Evolutionary conservation across 1,139 yeast species (phyloP), one percentile per base, ranked within the genome.

Genomic region (Candida dubliniensis): DNA sequence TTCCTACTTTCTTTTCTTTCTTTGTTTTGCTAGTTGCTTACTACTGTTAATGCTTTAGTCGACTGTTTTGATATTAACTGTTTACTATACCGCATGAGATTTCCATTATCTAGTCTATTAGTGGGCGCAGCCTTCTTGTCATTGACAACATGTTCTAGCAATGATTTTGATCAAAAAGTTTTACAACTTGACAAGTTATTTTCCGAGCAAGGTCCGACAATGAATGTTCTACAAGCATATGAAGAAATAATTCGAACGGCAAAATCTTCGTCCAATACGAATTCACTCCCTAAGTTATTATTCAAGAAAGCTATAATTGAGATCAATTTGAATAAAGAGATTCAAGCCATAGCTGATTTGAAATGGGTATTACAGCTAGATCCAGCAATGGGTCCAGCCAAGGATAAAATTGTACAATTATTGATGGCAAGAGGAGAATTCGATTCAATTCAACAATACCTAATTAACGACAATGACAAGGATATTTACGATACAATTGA

Each of bases 291-390:
- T 0, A 78, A 70, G 47, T 60, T 78, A 4, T 71, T 74, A 52
- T 77, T 72, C 56, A 79, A 77, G 55, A 76, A 76, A 50, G 84
- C 84, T 1, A 59, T 79, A 43, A 73, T 81, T 7, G 81, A 79
- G 46, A 61, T 77, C 47, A 69, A 75, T 31, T 56, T 81, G 49
- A 74, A 76, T 36, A 74, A 71, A 49, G 82, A 76, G 24, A 47
- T 55, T 6, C 63, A 64, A 31, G 83, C 86, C 0, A 66, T 79
- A 9, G 58, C 58, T 2, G 82, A 78, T 56, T 72, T 81, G 46
- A 62, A 67, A 41, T 53, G 51, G 31, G 75, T 81, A 25, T 58
- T 81, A 43, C 53, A 57, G 14, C 57, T 74, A 32, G 77, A 71
- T 44, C 65, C 74, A 6, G 52, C 56, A 31, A 67, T 71, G 51